Evolutionary conservation across 2,329 filamentous ascomycete genomes (phyloP).

Genomic region (Pseudogymnoascus sp.): DNA sequence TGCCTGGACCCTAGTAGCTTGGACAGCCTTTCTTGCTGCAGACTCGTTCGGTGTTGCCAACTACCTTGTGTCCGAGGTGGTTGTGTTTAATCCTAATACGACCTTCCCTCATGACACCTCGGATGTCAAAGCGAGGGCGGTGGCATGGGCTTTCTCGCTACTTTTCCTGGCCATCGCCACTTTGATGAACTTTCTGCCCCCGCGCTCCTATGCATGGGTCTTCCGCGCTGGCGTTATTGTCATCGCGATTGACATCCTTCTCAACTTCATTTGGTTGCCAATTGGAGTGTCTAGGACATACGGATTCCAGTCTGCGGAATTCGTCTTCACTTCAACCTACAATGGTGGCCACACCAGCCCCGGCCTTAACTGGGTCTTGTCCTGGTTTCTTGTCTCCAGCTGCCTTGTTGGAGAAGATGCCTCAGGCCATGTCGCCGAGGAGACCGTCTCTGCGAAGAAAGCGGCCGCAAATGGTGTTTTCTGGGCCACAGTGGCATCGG

Average conservation of each 20-base stretch:
- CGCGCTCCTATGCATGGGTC: slow-evolving; percentile 9
- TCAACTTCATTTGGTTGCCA: slow-evolving; percentile 41
- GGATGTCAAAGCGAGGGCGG: slow-evolving; percentile 6
- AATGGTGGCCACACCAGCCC: slow-evolving; percentile 18
- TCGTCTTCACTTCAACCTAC: slow-evolving; percentile 37
- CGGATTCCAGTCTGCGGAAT: slow-evolving; percentile 38
- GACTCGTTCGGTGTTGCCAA: slow-evolving; percentile 4
- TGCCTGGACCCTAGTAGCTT: slow-evolving; percentile 13
- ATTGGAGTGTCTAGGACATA: slow-evolving; percentile 38
- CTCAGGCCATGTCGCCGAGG: slow-evolving; percentile 28
- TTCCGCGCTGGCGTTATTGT: slow-evolving; percentile 9
- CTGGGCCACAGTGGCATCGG: slow-evolving; percentile 27
- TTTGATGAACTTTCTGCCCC: slow-evolving; percentile 10
- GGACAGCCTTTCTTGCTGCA: slow-evolving; percentile 12
- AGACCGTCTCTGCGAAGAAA: slow-evolving; percentile 27
- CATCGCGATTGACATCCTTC: slow-evolving; percentile 37
- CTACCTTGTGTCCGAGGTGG: slow-evolving; percentile 7
- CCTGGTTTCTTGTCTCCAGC: slow-evolving; percentile 25
- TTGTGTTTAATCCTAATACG: slow-evolving; percentile 10
- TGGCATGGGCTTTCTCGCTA: slow-evolving; percentile 12
- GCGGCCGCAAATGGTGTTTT: slow-evolving; percentile 27
- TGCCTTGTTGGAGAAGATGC: slow-evolving; percentile 28
- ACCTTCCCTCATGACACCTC: slow-evolving; percentile 8
- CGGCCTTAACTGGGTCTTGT: slow-evolving; percentile 26
- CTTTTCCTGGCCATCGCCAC: slow-evolving; percentile 10